Conservation (phyloP, 257 asterid genomes). For the Thymus mandschuricus region DNA sequence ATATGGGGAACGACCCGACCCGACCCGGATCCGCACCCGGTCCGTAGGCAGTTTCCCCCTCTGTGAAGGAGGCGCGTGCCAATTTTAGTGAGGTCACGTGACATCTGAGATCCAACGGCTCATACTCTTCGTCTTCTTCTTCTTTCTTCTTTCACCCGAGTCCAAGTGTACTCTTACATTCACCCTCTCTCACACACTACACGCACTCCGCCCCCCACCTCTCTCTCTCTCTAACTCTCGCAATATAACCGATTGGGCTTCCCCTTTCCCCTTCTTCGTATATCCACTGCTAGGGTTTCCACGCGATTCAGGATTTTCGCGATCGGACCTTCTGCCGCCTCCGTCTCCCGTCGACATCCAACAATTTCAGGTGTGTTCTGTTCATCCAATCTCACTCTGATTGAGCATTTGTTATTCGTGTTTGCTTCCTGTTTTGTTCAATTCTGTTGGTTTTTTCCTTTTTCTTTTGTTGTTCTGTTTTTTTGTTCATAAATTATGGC, state of each 20-base stretch:
- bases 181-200: constrained; percentile 34
- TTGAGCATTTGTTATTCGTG: constrained; percentile 3
- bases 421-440: constrained; percentile 14
- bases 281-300: constrained; percentile 53
- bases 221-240: constrained; percentile 25
- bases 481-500: background rate
- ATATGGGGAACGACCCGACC: background rate
- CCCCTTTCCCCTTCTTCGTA: constrained; percentile 27
- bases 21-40: constrained; percentile 19
- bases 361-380: constrained; percentile 44
- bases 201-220: background rate
- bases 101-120: constrained; percentile 49
- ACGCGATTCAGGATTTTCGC: constrained; percentile 30
- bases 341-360: constrained; percentile 25
- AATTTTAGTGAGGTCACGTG: constrained; percentile 25
- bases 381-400: constrained; percentile 32
- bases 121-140: constrained; percentile 54
- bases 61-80: background rate
- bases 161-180: constrained; percentile 47
- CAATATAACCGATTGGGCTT: constrained; percentile 40
- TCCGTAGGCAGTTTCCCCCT: background rate
- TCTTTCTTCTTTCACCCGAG: constrained; percentile 50
- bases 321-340: constrained; percentile 38
- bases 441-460: background rate
- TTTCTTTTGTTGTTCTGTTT: background rate